phyloP scores from a whole-genome alignment of 2,329 filamentous ascomycete genomes.

The Saccharata proteae region DNA sequence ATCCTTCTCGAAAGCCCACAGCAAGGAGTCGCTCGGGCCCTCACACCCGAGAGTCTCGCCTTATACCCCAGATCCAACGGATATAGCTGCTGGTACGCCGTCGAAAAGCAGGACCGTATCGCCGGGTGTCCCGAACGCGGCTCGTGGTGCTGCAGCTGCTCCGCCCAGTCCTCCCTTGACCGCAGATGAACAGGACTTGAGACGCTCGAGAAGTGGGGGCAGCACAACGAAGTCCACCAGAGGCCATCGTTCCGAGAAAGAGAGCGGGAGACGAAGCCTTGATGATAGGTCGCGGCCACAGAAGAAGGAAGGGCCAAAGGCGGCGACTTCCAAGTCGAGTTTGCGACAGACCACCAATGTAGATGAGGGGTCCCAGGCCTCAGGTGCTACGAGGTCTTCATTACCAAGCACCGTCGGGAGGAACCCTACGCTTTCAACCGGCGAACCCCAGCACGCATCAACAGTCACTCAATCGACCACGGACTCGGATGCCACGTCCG shows the following conservation, averaged over 20 bases:
- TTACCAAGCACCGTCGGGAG: slow-evolving; percentile 26
- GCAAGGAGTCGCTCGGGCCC: slow-evolving; percentile 69
- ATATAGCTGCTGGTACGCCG: slow-evolving; percentile 24
- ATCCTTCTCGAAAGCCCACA: slow-evolving; percentile 78
- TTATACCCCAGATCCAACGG: slow-evolving; percentile 31
- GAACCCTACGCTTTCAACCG: slow-evolving; percentile 15
- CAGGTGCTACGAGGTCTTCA: slow-evolving; percentile 27
- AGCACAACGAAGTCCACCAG: slow-evolving; percentile 30
- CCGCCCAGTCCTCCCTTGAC: slow-evolving; percentile 39
- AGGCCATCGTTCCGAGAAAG: slow-evolving; percentile 21
- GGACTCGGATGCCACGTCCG: slow-evolving; percentile 35
- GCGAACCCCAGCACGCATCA: slow-evolving; percentile 25
- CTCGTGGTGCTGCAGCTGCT: slow-evolving; percentile 20
- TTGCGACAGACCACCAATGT: slow-evolving; percentile 26
- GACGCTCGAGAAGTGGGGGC: slow-evolving; percentile 31
- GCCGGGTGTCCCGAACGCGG: slow-evolving; percentile 14
- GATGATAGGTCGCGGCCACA: slow-evolving; percentile 24
- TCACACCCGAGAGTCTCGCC: slow-evolving; percentile 21
- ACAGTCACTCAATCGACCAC: slow-evolving; percentile 28
- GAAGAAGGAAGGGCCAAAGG: slow-evolving; percentile 24
- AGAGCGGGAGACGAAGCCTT: slow-evolving; percentile 13
- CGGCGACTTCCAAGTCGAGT: slow-evolving; percentile 30
- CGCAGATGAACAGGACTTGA: slow-evolving; percentile 29
- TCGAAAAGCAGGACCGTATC: slow-evolving; percentile 18
- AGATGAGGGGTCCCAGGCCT: slow-evolving; percentile 29